Evolutionary conservation across 768 basidiomycete species (phyloP).

Genomic region (Termitomyces sp.): DNA sequence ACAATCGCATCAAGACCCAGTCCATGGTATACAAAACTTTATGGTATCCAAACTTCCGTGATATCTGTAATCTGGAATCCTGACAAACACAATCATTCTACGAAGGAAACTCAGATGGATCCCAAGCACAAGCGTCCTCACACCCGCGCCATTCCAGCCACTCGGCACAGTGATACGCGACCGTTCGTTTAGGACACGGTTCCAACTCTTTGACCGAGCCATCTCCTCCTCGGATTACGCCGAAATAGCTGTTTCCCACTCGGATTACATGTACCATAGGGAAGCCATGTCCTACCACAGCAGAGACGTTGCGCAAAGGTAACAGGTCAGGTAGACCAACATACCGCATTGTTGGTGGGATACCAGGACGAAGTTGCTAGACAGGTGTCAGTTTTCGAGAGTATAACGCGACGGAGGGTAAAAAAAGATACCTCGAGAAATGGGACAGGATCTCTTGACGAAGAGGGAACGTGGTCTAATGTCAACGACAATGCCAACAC

Average conservation of each 20-base stretch:
- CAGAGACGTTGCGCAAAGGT: slow-evolving; percentile 31
- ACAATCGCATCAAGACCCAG: neutral
- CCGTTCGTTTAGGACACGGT: slow-evolving; percentile 51
- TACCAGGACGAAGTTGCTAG: slow-evolving; percentile 54
- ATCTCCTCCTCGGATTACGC: slow-evolving; percentile 28
- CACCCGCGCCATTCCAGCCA: slow-evolving; percentile 66
- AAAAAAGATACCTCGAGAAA: slow-evolving; percentile 33
- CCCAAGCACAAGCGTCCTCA: slow-evolving; percentile 37
- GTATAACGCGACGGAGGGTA: neutral
- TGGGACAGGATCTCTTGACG: slow-evolving; percentile 31
- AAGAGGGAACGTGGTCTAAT: slow-evolving; percentile 30
- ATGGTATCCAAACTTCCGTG: neutral
- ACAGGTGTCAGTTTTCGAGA: slow-evolving; percentile 1
- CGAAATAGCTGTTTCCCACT: slow-evolving; percentile 50
- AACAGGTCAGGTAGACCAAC: slow-evolving; percentile 46
- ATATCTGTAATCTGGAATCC: neutral
- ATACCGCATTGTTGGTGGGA: slow-evolving; percentile 49
- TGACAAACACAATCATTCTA: neutral
- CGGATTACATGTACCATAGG: slow-evolving; percentile 53
- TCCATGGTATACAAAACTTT: neutral
- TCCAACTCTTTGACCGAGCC: slow-evolving; percentile 36
- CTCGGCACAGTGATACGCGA: slow-evolving; percentile 45
- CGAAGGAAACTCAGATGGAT: slow-evolving; percentile 16
- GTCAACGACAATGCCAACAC: slow-evolving; percentile 43
- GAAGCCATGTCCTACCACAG: slow-evolving; percentile 54